phyloP scores from a whole-genome alignment of 2,329 filamentous ascomycete species.

The Colletotrichum sp. region DNA sequence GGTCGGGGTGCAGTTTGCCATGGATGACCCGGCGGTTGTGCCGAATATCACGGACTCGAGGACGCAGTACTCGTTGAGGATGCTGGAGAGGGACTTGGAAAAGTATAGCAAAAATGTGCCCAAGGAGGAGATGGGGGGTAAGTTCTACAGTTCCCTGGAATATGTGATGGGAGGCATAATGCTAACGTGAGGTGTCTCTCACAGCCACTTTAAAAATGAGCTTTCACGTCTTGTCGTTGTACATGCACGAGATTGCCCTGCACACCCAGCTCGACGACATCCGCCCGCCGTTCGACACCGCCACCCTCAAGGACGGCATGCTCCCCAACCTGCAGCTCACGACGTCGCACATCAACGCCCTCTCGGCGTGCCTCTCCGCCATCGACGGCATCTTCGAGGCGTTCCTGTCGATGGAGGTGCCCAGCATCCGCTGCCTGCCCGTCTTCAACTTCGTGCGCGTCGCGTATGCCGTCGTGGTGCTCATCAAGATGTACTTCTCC shows the following conservation, averaged over 20 bases:
- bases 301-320: conserved; percentile 47
- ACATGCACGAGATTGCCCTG: conserved; percentile 78
- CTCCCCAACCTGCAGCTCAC: conserved; percentile 47
- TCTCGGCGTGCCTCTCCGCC: conserved; percentile 70
- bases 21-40: conserved; percentile 65
- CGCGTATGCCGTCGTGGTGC: conserved; percentile 72
- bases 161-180: background rate
- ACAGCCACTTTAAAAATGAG: conserved; percentile 67
- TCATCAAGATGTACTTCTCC: conserved; percentile 77
- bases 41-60: conserved; percentile 65
- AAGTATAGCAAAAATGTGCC: conserved; percentile 63
- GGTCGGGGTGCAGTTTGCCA: conserved; percentile 67
- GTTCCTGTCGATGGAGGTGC: conserved; percentile 66
- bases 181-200: conserved; percentile 14
- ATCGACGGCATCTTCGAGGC: conserved; percentile 71
- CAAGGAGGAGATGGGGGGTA: conserved; percentile 59
- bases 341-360: conserved; percentile 67
- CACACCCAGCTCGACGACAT: conserved; percentile 67
- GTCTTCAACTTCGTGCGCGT: conserved; percentile 76
- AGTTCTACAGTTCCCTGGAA: conserved; percentile 32
- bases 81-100: conserved; percentile 69
- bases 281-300: conserved; percentile 50
- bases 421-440: conserved; percentile 67
- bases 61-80: conserved; percentile 67
- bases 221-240: conserved; percentile 71